Evolutionary conservation across 495 filamentous ascomycete genomes (phyloP).

Genomic region (Penicillium verhagenii): DNA sequence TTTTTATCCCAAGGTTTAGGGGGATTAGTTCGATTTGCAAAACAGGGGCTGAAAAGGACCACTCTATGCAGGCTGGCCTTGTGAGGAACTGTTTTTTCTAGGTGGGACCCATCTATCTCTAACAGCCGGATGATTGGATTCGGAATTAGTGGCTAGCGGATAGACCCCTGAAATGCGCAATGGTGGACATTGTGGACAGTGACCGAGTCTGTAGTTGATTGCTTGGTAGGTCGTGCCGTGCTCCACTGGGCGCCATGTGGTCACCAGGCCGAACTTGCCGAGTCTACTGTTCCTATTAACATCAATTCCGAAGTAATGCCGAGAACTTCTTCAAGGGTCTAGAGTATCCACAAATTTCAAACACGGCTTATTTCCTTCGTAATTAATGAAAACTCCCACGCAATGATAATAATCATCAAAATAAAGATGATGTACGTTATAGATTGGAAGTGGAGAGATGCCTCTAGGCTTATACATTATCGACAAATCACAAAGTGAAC

Average conservation of each 20-base stretch:
- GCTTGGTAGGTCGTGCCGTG: neutral
- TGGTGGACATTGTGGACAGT: neutral
- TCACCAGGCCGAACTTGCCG: neutral
- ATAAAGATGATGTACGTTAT: too few species aligned
- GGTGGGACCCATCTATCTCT: neutral
- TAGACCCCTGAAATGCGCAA: neutral
- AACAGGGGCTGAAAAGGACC: neutral
- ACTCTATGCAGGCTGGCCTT: neutral
- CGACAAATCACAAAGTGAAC: neutral
- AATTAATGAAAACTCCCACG: neutral
- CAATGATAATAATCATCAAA: too few species aligned
- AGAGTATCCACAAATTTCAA: too few species aligned
- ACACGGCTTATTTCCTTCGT: too few species aligned
- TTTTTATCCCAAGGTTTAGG: too few species aligned
- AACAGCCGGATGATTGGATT: neutral
- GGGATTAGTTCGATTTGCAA: neutral
- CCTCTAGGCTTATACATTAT: neutral
- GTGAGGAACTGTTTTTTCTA: neutral
- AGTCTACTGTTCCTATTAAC: neutral
- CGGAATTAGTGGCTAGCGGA: neutral
- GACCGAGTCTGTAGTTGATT: too few species aligned
- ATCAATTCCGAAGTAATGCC: neutral
- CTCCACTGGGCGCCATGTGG: neutral
- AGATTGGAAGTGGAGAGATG: neutral
- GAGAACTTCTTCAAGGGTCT: too few species aligned